These are phyloP conservation scores for Paramecium sexaurelia DNA, from an alignment of 73 alveolate species.

Conservation along the genomic window DNA sequence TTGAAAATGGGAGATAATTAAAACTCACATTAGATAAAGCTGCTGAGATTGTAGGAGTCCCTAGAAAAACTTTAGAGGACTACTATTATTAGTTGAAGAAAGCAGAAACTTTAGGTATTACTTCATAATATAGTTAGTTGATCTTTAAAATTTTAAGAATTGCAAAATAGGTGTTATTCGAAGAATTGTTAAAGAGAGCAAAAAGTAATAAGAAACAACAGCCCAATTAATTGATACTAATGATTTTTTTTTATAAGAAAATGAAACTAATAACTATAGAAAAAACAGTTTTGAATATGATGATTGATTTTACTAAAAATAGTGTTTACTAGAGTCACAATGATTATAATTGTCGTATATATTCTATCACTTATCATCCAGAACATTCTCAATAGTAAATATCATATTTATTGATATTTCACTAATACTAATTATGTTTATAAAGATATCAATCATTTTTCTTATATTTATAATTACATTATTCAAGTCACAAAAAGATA, in stretches of 20 bases:
- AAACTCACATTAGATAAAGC: conserved; percentile 64
- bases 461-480: not conserved
- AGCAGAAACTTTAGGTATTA: conserved; percentile 55
- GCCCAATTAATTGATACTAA: not conserved
- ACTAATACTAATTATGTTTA: too few relatives aligned
- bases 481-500: not conserved
- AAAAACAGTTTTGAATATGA: conserved; percentile 17
- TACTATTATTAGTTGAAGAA: conserved; percentile 55
- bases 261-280: conserved; percentile 33
- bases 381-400: not conserved
- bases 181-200: conserved; percentile 25
- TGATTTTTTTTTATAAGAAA: conserved; percentile 14
- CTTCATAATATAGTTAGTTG: not conserved
- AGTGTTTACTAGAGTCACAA: not conserved
- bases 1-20: conserved; percentile 34
- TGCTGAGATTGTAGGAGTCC: conserved; percentile 63
- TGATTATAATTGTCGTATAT: not conserved
- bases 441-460: not conserved
- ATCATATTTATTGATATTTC: too few relatives aligned
- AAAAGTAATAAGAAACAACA: not conserved
- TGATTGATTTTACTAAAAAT: conserved; percentile 20
- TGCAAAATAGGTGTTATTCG: conserved; percentile 47
- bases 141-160: conserved; percentile 20
- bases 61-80: conserved; percentile 70
- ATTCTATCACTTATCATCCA: not conserved